Evolutionary conservation across 441 rosid species (phyloP).

Genomic region (Erodium trifolium): DNA sequence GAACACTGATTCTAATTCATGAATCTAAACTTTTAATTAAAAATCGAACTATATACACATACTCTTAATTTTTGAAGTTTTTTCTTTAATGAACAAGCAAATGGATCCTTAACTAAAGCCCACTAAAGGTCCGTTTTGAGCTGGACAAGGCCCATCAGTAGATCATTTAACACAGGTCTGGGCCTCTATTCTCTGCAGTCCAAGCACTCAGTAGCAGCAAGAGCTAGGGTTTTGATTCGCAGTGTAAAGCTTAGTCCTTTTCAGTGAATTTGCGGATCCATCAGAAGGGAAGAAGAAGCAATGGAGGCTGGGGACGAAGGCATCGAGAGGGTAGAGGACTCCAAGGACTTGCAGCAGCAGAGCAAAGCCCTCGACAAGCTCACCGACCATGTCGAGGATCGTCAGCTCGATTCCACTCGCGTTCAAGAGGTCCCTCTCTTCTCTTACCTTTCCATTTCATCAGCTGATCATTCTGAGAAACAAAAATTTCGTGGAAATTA

Average conservation of each 20-base stretch:
- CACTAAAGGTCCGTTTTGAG: not conserved
- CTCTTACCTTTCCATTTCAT: not conserved
- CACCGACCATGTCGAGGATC: slow-evolving; percentile 90
- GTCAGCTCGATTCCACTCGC: slow-evolving; percentile 88
- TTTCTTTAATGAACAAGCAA: too few relatives aligned
- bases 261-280: not conserved
- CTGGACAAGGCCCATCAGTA: not conserved
- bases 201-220: not conserved
- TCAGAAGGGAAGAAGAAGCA: not conserved
- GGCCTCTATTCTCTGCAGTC: not conserved
- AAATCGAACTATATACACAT: too few relatives aligned
- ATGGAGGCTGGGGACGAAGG: slow-evolving; percentile 70
- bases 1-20: too few relatives aligned
- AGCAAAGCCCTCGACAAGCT: slow-evolving; percentile 94
- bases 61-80: too few relatives aligned
- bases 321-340: slow-evolving; percentile 47
- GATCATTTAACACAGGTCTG: not conserved
- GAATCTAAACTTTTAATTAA: too few relatives aligned
- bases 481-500: not conserved
- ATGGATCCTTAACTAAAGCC: too few relatives aligned
- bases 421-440: slow-evolving; percentile 60
- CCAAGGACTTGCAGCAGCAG: slow-evolving; percentile 86
- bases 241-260: not conserved
- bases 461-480: too few relatives aligned
- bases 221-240: not conserved